Evolutionary conservation across 2,329 filamentous ascomycete species (phyloP).

Genomic region (Diplocarpon rosae): DNA sequence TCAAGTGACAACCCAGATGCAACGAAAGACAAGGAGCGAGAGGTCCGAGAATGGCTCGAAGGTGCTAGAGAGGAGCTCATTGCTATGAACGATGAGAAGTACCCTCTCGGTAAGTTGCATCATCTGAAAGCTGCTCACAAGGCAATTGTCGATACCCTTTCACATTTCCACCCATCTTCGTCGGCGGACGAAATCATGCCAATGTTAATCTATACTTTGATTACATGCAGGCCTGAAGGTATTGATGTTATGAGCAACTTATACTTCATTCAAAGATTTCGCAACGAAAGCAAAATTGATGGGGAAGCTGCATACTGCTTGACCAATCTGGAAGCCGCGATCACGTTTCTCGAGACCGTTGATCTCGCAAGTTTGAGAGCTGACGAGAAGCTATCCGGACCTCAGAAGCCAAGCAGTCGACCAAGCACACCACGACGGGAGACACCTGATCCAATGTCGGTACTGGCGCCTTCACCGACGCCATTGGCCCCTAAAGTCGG

Average conservation of each 20-base stretch:
- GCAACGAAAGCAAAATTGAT: slow-evolving; percentile 74
- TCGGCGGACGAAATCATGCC: slow-evolving; percentile 96
- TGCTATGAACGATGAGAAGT: slow-evolving; percentile 77
- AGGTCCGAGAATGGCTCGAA: slow-evolving; percentile 63
- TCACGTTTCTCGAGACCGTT: slow-evolving; percentile 90
- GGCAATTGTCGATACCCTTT: slow-evolving; percentile 79
- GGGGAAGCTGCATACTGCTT: slow-evolving; percentile 94
- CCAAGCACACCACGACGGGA: slow-evolving; percentile 35
- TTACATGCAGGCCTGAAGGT: slow-evolving; percentile 76
- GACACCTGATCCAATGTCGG: slow-evolving; percentile 19
- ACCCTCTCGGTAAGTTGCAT: slow-evolving; percentile 83
- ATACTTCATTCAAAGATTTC: slow-evolving; percentile 88
- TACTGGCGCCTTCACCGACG: slow-evolving; percentile 25
- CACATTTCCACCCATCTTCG: slow-evolving; percentile 61
- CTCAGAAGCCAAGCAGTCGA: slow-evolving; percentile 42
- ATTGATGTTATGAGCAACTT: slow-evolving; percentile 89
- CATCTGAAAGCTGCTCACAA: slow-evolving; percentile 83
- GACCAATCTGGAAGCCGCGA: slow-evolving; percentile 89
- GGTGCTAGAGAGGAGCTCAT: slow-evolving; percentile 60
- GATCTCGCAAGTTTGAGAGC: slow-evolving; percentile 80
- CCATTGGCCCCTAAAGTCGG: slow-evolving; percentile 16
- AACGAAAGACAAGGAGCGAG: slow-evolving; percentile 47
- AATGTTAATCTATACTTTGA: slow-evolving; percentile 90
- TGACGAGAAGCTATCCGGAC: slow-evolving; percentile 63
- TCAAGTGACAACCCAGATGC: slow-evolving; percentile 44